phyloP scores from a whole-genome alignment of 73 alveolate genomes.

The Paramecium pentaurelia region DNA sequence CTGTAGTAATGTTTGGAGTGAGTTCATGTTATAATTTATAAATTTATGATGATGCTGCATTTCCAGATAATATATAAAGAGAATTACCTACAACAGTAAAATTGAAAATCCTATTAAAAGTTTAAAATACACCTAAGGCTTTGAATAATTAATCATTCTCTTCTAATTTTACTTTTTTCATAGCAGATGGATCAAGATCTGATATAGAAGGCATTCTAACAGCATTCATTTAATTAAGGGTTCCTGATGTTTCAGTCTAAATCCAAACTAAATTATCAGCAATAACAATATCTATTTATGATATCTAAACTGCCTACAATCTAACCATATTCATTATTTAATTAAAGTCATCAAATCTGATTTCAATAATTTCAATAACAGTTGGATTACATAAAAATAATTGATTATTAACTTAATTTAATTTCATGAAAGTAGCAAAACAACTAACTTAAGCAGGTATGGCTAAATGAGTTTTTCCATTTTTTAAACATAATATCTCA shows the following conservation, averaged over 20 bases:
- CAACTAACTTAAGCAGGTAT: not conserved
- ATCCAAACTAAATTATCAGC: conserved; percentile 13
- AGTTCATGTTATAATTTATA: conserved; percentile 8
- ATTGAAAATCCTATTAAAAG: not conserved
- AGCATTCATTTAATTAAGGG: not conserved
- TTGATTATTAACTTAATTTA: not conserved
- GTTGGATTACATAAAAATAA: not conserved
- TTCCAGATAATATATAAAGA: not conserved
- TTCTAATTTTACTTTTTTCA: not conserved
- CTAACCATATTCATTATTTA: not conserved
- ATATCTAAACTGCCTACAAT: not conserved
- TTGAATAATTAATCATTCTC: not conserved
- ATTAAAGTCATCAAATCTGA: conserved; percentile 12
- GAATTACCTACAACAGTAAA: not conserved
- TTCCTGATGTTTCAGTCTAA: not conserved
- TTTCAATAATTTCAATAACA: not conserved
- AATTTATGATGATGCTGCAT: not conserved
- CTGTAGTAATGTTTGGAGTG: not conserved
- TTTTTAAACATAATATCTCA: not conserved
- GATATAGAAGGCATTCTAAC: not conserved
- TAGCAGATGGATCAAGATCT: not conserved
- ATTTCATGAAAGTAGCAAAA: not conserved
- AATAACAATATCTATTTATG: not conserved
- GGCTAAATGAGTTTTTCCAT: not conserved
- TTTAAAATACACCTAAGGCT: not conserved